Percentiles rank a stretch among this genome's conserved stretches.
Conservation (phyloP, 2,329 filamentous ascomycete genomes). For the Fusarium sacchari region DNA sequence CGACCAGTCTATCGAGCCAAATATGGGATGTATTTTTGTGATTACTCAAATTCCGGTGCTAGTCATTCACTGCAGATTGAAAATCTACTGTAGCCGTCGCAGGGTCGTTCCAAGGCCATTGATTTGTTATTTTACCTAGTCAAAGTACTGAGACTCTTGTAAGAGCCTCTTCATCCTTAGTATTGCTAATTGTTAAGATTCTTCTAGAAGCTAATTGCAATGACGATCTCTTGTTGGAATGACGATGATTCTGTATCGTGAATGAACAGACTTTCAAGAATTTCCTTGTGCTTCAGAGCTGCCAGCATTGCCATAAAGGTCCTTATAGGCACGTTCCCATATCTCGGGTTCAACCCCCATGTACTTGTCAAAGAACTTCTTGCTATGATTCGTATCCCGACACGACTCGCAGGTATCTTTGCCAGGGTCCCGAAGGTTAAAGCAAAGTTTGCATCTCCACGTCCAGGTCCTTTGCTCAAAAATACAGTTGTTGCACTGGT, state of each 20-base stretch:
- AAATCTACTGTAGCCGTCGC: no score
- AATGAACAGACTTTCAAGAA: background rate
- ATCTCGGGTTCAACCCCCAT: background rate
- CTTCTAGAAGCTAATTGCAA: background rate
- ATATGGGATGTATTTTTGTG: no score
- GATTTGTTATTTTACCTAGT: no score
- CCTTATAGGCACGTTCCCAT: background rate
- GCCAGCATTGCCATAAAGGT: background rate
- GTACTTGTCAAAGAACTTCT: background rate
- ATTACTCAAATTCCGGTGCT: no score
- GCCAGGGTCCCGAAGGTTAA: background rate
- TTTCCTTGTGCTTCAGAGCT: no score
- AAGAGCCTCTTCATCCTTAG: background rate
- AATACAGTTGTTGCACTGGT: background rate
- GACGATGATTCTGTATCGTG: background rate
- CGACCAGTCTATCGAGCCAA: no score
- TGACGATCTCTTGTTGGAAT: background rate
- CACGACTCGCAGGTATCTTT: background rate
- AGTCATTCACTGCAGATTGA: no score
- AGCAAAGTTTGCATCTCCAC: background rate
- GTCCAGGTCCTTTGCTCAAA: fast-evolving
- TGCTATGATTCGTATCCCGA: fast-evolving
- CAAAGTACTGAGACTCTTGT: no score
- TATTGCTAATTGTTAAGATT: background rate
- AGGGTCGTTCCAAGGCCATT: no score